Evolutionary conservation across 192 early-diverging fungal species (phyloP).

Genomic region (Backusella macrospora): DNA sequence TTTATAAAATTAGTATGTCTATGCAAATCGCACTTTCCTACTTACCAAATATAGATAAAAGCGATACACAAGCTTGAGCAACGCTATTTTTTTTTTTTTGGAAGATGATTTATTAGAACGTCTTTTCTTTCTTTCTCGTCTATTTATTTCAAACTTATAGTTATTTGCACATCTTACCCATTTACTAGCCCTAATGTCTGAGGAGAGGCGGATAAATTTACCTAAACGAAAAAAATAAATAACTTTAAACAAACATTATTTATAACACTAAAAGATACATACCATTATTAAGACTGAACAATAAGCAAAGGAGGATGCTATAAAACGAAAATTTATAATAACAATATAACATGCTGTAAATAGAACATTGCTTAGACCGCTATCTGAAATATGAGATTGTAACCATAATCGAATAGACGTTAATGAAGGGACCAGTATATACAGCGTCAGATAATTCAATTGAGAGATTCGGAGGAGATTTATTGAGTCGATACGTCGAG

Average conservation of each 20-base stretch:
- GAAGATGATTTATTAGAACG: too few species aligned
- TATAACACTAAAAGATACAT: conserved; percentile 45
- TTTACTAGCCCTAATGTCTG: conserved; percentile 59
- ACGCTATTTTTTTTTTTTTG: conserved; percentile 20
- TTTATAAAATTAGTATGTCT: conserved; percentile 21
- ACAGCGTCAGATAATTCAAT: conserved; percentile 37
- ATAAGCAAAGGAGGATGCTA: conserved; percentile 21
- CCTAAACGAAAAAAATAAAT: conserved; percentile 42
- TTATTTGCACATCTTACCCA: conserved; percentile 26
- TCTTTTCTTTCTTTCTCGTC: too few species aligned
- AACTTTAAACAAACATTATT: conserved; percentile 50
- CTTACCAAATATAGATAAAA: conserved; percentile 36
- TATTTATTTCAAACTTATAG: not conserved
- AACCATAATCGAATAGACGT: conserved; percentile 29
- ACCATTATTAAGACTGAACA: too few species aligned
- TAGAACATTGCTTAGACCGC: conserved; percentile 3
- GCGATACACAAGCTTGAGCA: conserved; percentile 52
- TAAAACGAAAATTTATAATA: conserved; percentile 14
- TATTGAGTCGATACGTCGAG: conserved; percentile 35
- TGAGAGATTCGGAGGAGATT: conserved; percentile 32
- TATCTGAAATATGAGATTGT: conserved; percentile 13
- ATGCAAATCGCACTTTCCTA: not conserved
- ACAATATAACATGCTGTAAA: conserved; percentile 16
- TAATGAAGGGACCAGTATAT: conserved; percentile 41
- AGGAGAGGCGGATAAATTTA: conserved; percentile 53